Evolutionary conservation across 768 basidiomycete species (phyloP).

Genomic region (Harrya chromipes): DNA sequence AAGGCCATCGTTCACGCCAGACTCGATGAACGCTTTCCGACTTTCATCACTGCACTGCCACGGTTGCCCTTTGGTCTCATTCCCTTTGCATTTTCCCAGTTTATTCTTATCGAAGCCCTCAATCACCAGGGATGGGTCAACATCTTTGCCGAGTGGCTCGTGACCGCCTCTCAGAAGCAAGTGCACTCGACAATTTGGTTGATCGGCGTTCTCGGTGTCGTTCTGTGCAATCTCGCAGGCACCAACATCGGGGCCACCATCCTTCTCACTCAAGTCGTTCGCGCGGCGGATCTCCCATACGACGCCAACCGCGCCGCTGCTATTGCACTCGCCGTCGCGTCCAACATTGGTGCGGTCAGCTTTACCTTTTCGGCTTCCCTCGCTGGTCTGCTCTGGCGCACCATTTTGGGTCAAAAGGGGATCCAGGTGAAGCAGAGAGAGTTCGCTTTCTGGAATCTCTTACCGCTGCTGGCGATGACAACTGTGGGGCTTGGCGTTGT

Average conservation of each 20-base stretch:
- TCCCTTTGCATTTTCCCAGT: conserved; percentile 92
- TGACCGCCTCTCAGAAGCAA: conserved; percentile 39
- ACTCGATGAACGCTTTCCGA: conserved; percentile 57
- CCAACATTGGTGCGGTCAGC: conserved; percentile 88
- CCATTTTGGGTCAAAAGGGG: conserved; percentile 70
- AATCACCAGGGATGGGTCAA: conserved; percentile 84
- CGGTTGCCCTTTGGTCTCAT: conserved; percentile 79
- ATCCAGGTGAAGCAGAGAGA: conserved; percentile 55
- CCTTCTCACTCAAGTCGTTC: conserved; percentile 77
- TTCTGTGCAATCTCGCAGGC: conserved; percentile 79
- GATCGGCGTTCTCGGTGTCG: conserved; percentile 66
- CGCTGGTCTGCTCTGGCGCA: conserved; percentile 82
- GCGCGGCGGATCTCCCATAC: conserved; percentile 37
- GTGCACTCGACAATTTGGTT: conserved; percentile 58
- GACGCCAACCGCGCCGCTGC: conserved; percentile 52
- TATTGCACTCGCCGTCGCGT: conserved; percentile 77
- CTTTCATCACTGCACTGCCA: conserved; percentile 58
- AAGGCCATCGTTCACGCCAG: neutral
- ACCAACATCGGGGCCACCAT: conserved; percentile 94
- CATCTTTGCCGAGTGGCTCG: conserved; percentile 71
- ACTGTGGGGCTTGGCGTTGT: conserved; percentile 66
- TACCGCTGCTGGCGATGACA: conserved; percentile 66
- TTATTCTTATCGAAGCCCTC: conserved; percentile 88
- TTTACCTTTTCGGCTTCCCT: conserved; percentile 87
- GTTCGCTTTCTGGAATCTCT: conserved; percentile 72